phyloP scores from a whole-genome alignment of 2,329 filamentous ascomycete genomes.

The Elsinoe arachidis region DNA sequence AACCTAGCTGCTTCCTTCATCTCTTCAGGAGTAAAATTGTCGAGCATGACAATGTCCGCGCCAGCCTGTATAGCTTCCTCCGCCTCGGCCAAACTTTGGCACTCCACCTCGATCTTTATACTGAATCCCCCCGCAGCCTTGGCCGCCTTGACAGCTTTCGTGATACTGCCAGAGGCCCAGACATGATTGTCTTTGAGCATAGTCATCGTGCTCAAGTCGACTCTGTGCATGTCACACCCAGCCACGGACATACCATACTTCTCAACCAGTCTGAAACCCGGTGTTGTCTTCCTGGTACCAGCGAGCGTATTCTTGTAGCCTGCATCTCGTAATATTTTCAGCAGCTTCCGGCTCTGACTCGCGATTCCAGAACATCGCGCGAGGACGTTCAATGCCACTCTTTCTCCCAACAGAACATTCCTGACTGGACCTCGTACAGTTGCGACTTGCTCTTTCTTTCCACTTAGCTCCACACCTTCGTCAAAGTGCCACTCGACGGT shows the following conservation, averaged over 20 bases:
- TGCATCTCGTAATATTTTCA: conserved; percentile 45
- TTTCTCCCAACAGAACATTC: conserved; percentile 78
- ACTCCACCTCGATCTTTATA: conserved; percentile 93
- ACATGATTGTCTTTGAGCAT: conserved; percentile 99
- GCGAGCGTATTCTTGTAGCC: conserved; percentile 82
- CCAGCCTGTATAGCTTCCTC: conserved; percentile 85
- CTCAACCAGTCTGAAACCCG: conserved; percentile 88
- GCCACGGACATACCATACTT: conserved; percentile 97
- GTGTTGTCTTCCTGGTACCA: conserved; percentile 93
- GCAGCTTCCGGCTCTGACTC: conserved; percentile 26
- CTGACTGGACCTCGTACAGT: conserved; percentile 79
- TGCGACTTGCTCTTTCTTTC: conserved; percentile 58
- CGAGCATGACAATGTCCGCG: conserved; percentile 93
- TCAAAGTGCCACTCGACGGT: conserved; percentile 75
- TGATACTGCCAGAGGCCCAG: conserved; percentile 81
- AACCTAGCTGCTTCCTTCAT: conserved; percentile 65
- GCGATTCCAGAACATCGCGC: conserved; percentile 88
- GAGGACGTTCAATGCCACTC: conserved; percentile 84
- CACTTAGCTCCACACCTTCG: conserved; percentile 63
- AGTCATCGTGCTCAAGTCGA: conserved; percentile 83
- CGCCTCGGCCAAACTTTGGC: conserved; percentile 77
- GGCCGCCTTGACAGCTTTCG: conserved; percentile 74
- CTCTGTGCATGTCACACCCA: conserved; percentile 82
- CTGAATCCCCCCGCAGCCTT: conserved; percentile 79
- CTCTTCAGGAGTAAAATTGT: conserved; percentile 80